phyloP scores from a whole-genome alignment of 768 basidiomycete genomes.

The Coprinellus micaceus region DNA sequence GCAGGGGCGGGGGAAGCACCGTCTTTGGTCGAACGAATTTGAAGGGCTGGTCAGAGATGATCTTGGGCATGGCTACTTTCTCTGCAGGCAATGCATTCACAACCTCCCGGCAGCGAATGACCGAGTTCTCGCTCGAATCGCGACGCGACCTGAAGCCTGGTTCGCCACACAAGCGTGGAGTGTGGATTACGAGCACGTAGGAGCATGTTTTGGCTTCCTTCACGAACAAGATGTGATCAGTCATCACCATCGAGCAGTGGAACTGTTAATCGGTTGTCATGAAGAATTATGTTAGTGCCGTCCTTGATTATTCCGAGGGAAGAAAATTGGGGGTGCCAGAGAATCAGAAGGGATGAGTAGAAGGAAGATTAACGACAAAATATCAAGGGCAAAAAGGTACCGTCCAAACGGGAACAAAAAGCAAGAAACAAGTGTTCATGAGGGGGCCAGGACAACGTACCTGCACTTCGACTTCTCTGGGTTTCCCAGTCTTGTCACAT shows the following conservation, averaged over 20 bases:
- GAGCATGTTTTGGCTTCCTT: constrained; percentile 93
- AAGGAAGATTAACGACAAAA: constrained; percentile 5
- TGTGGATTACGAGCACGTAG: constrained; percentile 92
- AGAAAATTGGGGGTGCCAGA: constrained; percentile 13
- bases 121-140: constrained; percentile 61
- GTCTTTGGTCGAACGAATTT: constrained; percentile 48
- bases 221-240: constrained; percentile 85
- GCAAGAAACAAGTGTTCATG: constrained; percentile 8
- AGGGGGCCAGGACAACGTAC: constrained; percentile 36
- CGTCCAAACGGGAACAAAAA: background rate
- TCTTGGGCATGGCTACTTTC: constrained; percentile 23
- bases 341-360: constrained; percentile 17
- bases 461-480: constrained; percentile 93
- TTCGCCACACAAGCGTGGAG: constrained; percentile 88
- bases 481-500: constrained; percentile 88
- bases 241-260: constrained; percentile 93
- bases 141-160: constrained; percentile 84
- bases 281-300: constrained; percentile 14
- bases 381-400: constrained; percentile 2
- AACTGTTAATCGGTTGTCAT: constrained; percentile 51
- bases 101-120: constrained; percentile 79
- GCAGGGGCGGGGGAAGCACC: constrained; percentile 39
- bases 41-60: constrained; percentile 54
- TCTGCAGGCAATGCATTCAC: constrained; percentile 34
- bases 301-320: constrained; percentile 11